phyloP scores from a whole-genome alignment of 108 stramenopile species.

The Stephanodiscus triporus region DNA sequence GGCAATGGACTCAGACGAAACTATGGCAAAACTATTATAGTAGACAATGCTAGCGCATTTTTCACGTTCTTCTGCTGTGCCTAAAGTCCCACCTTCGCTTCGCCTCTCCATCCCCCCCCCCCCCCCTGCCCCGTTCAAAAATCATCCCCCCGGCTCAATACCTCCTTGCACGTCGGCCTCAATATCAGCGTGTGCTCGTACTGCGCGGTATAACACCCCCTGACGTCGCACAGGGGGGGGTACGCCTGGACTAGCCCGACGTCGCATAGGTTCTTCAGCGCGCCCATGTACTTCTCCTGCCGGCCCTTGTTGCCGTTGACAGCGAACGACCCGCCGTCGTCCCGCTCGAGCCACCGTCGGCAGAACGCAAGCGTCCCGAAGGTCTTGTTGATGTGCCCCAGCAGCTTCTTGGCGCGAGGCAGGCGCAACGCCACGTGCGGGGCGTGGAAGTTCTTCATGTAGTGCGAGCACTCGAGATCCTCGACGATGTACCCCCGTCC shows the following conservation, averaged over 20 bases:
- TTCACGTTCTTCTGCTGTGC: too few species aligned
- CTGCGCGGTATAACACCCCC: constrained; percentile 97
- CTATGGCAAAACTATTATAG: too few species aligned
- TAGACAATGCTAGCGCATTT: too few species aligned
- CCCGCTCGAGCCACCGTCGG: constrained; percentile 97
- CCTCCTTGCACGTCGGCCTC: constrained; percentile 97
- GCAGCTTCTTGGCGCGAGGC: constrained; percentile 87
- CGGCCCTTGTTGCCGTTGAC: constrained; percentile 88
- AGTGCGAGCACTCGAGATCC: constrained; percentile 98
- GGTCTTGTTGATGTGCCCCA: constrained; percentile 98
- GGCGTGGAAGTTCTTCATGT: constrained; percentile 97
- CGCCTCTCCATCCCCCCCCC: too few species aligned
- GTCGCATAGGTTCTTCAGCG: constrained; percentile 97
- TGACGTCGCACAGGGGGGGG: constrained; percentile 96
- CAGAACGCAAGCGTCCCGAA: constrained; percentile 99
- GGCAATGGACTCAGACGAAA: too few species aligned
- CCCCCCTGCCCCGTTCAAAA: too few species aligned
- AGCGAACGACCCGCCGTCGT: constrained; percentile 90
- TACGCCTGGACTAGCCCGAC: constrained; percentile 95
- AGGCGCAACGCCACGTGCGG: constrained; percentile 96
- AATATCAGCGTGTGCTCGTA: constrained; percentile 98
- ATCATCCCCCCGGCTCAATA: constrained; percentile 97
- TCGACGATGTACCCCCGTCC: constrained; percentile 97
- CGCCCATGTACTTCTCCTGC: constrained; percentile 98
- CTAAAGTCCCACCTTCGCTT: too few species aligned